Percentiles rank a stretch among this genome's conserved stretches.
phyloP scores from a whole-genome alignment of 1,139 yeast species.

The Blastobotrys buckinghamii region DNA sequence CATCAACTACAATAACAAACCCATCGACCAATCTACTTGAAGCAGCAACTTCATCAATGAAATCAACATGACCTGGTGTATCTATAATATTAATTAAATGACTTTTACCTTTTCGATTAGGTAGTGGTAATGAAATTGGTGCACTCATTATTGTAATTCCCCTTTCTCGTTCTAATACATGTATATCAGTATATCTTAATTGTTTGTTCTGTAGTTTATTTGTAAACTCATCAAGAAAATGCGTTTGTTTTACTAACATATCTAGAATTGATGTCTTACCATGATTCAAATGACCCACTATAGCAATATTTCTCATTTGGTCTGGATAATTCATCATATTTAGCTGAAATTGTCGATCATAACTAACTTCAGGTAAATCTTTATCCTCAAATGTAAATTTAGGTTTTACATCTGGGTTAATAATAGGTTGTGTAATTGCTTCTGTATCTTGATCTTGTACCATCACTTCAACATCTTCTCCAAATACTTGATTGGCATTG shows the following conservation, averaged over 20 bases:
- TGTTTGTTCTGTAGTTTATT: slow-evolving; percentile 34
- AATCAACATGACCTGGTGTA: slow-evolving; percentile 89
- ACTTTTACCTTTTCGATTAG: slow-evolving; percentile 51
- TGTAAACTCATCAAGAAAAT: slow-evolving; percentile 34
- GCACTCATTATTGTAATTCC: slow-evolving; percentile 63
- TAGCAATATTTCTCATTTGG: slow-evolving; percentile 67
- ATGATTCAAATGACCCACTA: slow-evolving; percentile 78
- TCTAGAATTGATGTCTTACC: slow-evolving; percentile 87
- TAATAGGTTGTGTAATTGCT: slow-evolving; percentile 55
- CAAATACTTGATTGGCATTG: slow-evolving; percentile 43
- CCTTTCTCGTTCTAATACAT: slow-evolving; percentile 60
- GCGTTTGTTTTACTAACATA: slow-evolving; percentile 59
- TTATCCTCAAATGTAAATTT: slow-evolving; percentile 46
- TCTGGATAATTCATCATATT: slow-evolving; percentile 51
- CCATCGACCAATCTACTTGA: slow-evolving; percentile 60
- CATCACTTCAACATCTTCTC: slow-evolving; percentile 58
- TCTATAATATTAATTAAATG: slow-evolving; percentile 61
- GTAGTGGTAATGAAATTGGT: slow-evolving; percentile 59
- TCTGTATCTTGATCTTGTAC: slow-evolving; percentile 53
- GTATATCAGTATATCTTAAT: slow-evolving; percentile 64
- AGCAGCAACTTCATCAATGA: slow-evolving; percentile 64
- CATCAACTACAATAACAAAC: slow-evolving; percentile 69
- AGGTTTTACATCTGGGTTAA: too few relatives aligned
- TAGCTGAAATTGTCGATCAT: slow-evolving; percentile 58
- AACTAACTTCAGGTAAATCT: slow-evolving; percentile 52